These are phyloP conservation scores for Pestalotiopsis sp. DNA, from an alignment of 2,329 filamentous ascomycete genomes.

Conservation along the genomic window DNA sequence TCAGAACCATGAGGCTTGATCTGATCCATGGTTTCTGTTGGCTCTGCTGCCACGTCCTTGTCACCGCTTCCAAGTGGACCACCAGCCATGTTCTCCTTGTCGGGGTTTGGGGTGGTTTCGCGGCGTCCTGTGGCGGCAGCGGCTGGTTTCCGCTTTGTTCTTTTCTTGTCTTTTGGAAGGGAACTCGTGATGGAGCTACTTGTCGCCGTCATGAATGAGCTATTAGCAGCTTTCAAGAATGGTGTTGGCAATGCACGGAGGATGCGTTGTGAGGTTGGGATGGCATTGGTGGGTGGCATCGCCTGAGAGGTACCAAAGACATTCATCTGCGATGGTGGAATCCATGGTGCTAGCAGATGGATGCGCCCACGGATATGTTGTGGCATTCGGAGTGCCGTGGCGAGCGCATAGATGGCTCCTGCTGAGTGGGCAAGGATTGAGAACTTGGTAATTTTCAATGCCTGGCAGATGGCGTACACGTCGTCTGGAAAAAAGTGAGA, in stretches of 20 bases:
- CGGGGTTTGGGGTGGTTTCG: slow-evolving; percentile 40
- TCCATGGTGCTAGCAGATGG: slow-evolving; percentile 94
- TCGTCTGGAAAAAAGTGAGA: slow-evolving; percentile 58
- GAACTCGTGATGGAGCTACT: slow-evolving; percentile 83
- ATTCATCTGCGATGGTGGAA: slow-evolving; percentile 91
- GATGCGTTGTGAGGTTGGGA: slow-evolving; percentile 90
- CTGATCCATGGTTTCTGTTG: slow-evolving; percentile 53
- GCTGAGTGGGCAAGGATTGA: slow-evolving; percentile 95
- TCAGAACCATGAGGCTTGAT: slow-evolving; percentile 36
- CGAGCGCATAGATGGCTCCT: slow-evolving; percentile 95
- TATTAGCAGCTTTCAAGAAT: slow-evolving; percentile 91
- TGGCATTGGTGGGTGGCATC: slow-evolving; percentile 77
- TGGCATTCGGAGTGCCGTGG: slow-evolving; percentile 92
- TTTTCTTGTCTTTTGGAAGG: slow-evolving; percentile 65
- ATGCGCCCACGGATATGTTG: slow-evolving; percentile 94
- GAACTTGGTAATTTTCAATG: slow-evolving; percentile 91
- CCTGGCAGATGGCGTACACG: slow-evolving; percentile 90
- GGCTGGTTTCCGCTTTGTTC: slow-evolving; percentile 62
- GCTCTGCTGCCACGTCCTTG: slow-evolving; percentile 27
- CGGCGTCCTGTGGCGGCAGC: slow-evolving; percentile 36
- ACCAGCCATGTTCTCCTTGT: slow-evolving; percentile 52
- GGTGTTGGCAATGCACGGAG: slow-evolving; percentile 88
- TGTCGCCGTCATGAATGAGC: slow-evolving; percentile 90
- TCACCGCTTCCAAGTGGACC: slow-evolving; percentile 24
- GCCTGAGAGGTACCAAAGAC: slow-evolving; percentile 74